phyloP scores from a whole-genome alignment of 805 yeast species.

The Suhomyces kilbournensis region DNA sequence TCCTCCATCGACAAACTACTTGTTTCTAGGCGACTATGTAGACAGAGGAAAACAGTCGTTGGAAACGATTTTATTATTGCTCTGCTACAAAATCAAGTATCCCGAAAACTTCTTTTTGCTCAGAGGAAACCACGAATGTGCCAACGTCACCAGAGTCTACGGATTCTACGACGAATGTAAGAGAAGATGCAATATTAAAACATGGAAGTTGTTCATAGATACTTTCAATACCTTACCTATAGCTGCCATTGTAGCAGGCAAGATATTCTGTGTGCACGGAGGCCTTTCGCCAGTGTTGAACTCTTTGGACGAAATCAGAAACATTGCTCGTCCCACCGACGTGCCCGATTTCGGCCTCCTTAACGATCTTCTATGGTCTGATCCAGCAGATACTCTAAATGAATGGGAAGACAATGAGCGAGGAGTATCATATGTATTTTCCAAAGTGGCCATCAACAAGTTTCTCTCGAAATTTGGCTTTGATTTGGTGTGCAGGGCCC shows the following conservation, averaged over 20 bases:
- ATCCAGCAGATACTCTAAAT: slow-evolving; percentile 77
- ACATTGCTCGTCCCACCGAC: slow-evolving; percentile 77
- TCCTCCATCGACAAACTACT: slow-evolving; percentile 90
- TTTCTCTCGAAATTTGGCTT: slow-evolving; percentile 71
- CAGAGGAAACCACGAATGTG: slow-evolving; percentile 97
- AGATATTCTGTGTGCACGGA: slow-evolving; percentile 89
- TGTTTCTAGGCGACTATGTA: slow-evolving; percentile 94
- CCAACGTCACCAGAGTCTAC: slow-evolving; percentile 92
- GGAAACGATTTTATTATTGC: slow-evolving; percentile 81
- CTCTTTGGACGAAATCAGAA: slow-evolving; percentile 70
- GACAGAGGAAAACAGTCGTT: slow-evolving; percentile 96
- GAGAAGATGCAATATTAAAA: slow-evolving; percentile 84
- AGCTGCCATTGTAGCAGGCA: slow-evolving; percentile 93
- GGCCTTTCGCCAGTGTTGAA: slow-evolving; percentile 75
- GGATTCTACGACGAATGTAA: slow-evolving; percentile 99
- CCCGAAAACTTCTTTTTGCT: slow-evolving; percentile 93
- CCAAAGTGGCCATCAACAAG: slow-evolving; percentile 75
- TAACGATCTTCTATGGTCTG: slow-evolving; percentile 79
- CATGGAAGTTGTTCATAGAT: slow-evolving; percentile 92
- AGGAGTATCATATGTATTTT: slow-evolving; percentile 79
- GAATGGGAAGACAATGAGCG: slow-evolving; percentile 90
- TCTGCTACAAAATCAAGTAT: slow-evolving; percentile 93
- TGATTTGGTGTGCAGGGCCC: slow-evolving; percentile 81
- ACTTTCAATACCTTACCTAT: slow-evolving; percentile 94
- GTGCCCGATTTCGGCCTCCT: slow-evolving; percentile 80